phyloP scores from a whole-genome alignment of 2,329 filamentous ascomycete species.

The Alternaria sp. region DNA sequence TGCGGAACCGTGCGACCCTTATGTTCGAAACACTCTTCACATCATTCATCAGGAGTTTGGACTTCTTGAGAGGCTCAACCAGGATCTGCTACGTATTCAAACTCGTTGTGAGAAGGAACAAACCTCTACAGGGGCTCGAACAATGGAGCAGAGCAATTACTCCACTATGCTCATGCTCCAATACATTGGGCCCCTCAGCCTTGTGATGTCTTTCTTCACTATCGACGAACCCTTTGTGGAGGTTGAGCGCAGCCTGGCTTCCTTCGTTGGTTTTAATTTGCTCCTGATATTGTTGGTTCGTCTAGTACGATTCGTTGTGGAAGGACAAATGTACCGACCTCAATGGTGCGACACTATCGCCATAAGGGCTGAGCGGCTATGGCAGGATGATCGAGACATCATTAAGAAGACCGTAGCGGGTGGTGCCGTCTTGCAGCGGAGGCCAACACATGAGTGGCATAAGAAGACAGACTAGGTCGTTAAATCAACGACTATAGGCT shows the following conservation, averaged over 20 bases:
- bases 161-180: background rate
- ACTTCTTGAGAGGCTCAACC: no score
- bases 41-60: no score
- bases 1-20: no score
- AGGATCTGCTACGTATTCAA: no score
- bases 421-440: background rate
- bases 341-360: background rate
- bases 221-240: background rate
- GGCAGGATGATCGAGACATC: background rate
- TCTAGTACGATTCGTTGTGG: background rate
- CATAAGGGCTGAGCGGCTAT: background rate
- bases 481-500: no score
- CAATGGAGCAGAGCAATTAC: background rate
- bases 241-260: background rate
- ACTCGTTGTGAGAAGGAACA: background rate
- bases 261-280: background rate
- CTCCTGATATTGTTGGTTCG: background rate
- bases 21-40: no score
- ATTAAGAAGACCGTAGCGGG: background rate
- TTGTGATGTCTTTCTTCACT: background rate
- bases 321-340: background rate
- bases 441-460: background rate
- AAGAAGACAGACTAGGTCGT: background rate
- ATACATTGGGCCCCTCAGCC: background rate
- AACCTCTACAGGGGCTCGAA: background rate